These are phyloP conservation scores for Ilex aquifolium DNA, from an alignment of 257 asterid genomes.

Conservation along the genomic window DNA sequence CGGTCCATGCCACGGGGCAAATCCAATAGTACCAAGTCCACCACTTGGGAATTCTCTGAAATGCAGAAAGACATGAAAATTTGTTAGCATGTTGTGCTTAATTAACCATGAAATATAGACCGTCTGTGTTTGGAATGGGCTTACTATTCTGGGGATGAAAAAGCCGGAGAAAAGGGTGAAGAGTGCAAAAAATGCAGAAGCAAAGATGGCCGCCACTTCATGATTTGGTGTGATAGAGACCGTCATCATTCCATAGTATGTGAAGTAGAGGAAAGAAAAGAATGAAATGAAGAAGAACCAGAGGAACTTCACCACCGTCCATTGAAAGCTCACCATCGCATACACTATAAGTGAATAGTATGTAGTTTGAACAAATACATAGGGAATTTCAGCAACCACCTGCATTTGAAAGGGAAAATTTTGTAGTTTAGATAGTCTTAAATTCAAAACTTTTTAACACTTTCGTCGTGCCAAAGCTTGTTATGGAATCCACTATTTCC, in stretches of 20 bases:
- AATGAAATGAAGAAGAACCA: conserved; percentile 78
- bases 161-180: conserved; percentile 80
- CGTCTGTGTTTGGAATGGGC: conserved; percentile 16
- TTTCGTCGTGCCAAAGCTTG: too few relatives aligned
- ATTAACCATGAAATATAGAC: too few relatives aligned
- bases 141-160: conserved; percentile 79
- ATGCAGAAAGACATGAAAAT: not conserved
- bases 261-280: conserved; percentile 75
- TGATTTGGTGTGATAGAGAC: conserved; percentile 78
- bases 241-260: conserved; percentile 88
- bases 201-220: conserved; percentile 70
- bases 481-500: not conserved
- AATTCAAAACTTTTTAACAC: too few relatives aligned
- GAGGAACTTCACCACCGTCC: conserved; percentile 68
- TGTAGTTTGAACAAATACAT: conserved; percentile 50
- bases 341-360: conserved; percentile 61
- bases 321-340: conserved; percentile 74
- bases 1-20: conserved; percentile 4
- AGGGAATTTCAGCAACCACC: conserved; percentile 70
- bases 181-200: conserved; percentile 65
- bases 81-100: too few relatives aligned
- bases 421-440: not conserved
- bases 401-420: conserved; percentile 3
- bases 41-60: conserved; percentile 6
- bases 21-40: conserved; percentile 2